A percentile compares a stretch with the other conserved stretches of the same genome.
phyloP scores from a whole-genome alignment of 192 early-diverging fungal genomes.

The Entomortierella lignicola region DNA sequence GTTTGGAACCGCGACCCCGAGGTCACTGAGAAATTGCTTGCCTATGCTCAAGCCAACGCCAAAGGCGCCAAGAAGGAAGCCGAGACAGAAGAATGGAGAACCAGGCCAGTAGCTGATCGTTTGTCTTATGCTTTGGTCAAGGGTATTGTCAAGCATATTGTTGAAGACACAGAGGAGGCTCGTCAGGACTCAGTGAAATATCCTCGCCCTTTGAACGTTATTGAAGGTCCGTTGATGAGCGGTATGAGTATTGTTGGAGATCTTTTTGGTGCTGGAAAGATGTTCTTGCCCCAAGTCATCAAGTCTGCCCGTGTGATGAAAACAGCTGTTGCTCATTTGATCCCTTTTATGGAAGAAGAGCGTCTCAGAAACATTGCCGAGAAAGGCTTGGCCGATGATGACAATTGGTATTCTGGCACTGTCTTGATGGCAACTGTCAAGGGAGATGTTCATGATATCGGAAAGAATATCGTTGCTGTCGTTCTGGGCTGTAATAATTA shows the following conservation, averaged over 20 bases:
- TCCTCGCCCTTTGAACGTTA: slow-evolving; percentile 93
- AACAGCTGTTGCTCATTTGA: slow-evolving; percentile 95
- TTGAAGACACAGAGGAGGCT: slow-evolving; percentile 95
- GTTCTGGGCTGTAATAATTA: slow-evolving; percentile 99
- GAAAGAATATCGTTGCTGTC: slow-evolving; percentile 98
- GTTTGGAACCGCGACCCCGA: slow-evolving; percentile 93
- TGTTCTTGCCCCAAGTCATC: slow-evolving; percentile 99
- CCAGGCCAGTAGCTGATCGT: slow-evolving; percentile 75
- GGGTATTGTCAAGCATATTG: slow-evolving; percentile 93
- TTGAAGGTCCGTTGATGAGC: slow-evolving; percentile 95
- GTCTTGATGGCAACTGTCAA: slow-evolving; percentile 96
- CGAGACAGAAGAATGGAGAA: slow-evolving; percentile 91
- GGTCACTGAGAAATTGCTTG: slow-evolving; percentile 93
- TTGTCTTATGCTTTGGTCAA: slow-evolving; percentile 90
- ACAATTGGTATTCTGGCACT: slow-evolving; percentile 88
- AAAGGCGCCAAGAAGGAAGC: slow-evolving; percentile 77
- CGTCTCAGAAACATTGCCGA: slow-evolving; percentile 76
- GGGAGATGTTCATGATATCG: slow-evolving; percentile 98
- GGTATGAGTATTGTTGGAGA: slow-evolving; percentile 96
- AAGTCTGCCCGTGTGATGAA: slow-evolving; percentile 98
- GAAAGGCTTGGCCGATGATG: slow-evolving; percentile 63
- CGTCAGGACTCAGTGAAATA: slow-evolving; percentile 77
- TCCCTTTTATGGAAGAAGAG: slow-evolving; percentile 95
- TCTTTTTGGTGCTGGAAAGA: slow-evolving; percentile 92
- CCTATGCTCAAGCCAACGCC: slow-evolving; percentile 85